Evolutionary conservation across 2,329 filamentous ascomycete species (phyloP).

Genomic region (Rugonectria rugulosa): DNA sequence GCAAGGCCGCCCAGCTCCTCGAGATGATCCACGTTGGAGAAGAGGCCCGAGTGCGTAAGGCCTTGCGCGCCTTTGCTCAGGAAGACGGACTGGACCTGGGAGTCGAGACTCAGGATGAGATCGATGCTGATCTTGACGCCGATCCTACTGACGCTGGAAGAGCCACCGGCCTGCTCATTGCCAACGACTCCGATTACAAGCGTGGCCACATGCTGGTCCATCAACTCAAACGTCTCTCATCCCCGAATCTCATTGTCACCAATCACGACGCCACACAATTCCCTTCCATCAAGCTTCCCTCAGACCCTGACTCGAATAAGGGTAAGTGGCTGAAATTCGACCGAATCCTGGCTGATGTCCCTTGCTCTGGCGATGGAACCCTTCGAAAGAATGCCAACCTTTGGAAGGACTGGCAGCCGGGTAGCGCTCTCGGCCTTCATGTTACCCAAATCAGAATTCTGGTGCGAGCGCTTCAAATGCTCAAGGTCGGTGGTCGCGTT

Average conservation of each 20-base stretch:
- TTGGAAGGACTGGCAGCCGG: constrained; percentile 94
- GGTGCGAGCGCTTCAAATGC: constrained; percentile 90
- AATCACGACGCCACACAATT: constrained; percentile 98
- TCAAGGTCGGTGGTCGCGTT: constrained; percentile 92
- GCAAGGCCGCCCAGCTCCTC: constrained; percentile 93
- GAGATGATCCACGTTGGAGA: constrained; percentile 95
- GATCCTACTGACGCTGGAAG: constrained; percentile 80
- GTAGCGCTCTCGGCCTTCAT: constrained; percentile 87
- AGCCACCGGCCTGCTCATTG: constrained; percentile 89
- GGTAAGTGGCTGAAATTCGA: constrained; percentile 93
- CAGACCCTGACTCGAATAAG: constrained; percentile 59
- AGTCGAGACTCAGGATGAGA: constrained; percentile 55
- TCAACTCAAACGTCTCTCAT: constrained; percentile 96
- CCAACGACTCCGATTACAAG: constrained; percentile 97
- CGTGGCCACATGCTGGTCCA: constrained; percentile 97
- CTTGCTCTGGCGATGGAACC: constrained; percentile 95
- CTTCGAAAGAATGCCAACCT: constrained; percentile 90
- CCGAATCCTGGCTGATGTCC: constrained; percentile 93
- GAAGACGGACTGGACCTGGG: constrained; percentile 65
- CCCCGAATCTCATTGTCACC: constrained; percentile 94
- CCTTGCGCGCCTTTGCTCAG: constrained; percentile 68
- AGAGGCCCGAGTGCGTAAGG: constrained; percentile 81
- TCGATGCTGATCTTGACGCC: constrained; percentile 60
- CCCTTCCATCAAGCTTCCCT: constrained; percentile 86
- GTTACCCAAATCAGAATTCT: constrained; percentile 88